These are phyloP conservation scores for Perkinsus marinus DNA, from an alignment of 169 alveolate species.

Conservation along the genomic window DNA sequence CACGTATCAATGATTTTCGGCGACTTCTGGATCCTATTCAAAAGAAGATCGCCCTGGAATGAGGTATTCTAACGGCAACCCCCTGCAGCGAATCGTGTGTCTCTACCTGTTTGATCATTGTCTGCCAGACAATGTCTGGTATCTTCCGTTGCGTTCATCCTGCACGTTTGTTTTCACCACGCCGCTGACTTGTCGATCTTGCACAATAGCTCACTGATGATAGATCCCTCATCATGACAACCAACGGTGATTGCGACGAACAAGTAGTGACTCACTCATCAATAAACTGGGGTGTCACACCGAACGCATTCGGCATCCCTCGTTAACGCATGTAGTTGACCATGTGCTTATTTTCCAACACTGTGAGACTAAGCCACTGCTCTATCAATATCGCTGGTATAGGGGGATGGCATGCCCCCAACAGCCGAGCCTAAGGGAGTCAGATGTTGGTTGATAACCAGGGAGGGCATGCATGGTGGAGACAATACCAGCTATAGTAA, in stretches of 20 bases:
- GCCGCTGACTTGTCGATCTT: conserved; percentile 86
- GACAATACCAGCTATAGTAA: neutral
- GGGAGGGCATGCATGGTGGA: too few species aligned
- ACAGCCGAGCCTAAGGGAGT: too few species aligned
- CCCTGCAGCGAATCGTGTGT: neutral
- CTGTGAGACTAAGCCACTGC: too few species aligned
- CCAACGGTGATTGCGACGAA: neutral
- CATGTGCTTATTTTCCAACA: too few species aligned
- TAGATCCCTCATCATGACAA: conserved; percentile 63
- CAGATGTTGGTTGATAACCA: too few species aligned
- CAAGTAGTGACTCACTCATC: conserved; percentile 36
- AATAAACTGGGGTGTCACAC: conserved; percentile 72
- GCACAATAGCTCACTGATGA: conserved; percentile 75
- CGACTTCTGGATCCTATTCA: conserved; percentile 76
- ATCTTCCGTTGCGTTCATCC: conserved; percentile 67
- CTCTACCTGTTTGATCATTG: conserved; percentile 60
- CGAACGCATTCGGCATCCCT: conserved; percentile 84
- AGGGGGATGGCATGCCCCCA: too few species aligned
- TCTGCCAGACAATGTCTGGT: too few species aligned
- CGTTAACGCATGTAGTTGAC: too few species aligned
- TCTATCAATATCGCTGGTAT: too few species aligned
- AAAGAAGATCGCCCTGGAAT: conserved; percentile 69
- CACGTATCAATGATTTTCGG: conserved; percentile 80
- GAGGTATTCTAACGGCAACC: neutral
- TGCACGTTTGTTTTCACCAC: conserved; percentile 73